Base-by-base conservation (phyloP, 345 rosid species). In the Geranium rotundifolium region DNA sequence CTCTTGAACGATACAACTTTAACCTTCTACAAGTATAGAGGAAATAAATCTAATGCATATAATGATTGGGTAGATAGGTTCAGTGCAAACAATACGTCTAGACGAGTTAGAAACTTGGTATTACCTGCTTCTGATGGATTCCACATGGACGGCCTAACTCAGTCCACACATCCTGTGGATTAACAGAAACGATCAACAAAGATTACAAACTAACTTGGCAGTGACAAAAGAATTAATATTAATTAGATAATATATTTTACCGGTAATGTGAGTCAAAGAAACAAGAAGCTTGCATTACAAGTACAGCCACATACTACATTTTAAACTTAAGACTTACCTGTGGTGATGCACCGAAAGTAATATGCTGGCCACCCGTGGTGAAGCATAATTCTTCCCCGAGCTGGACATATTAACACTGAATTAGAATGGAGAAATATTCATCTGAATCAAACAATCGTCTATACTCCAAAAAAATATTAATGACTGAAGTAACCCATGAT, bases 131-230 rank as follows among this genome's bases (percentile, higher is more conserved):
- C 63, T 91, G 96, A 73, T 93, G 92, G 69, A 93, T 86, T 65
- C 97, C 99, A 75, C 97, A 90, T 31, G 99, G 99, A 64, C 96
- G 89, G 57, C 97, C 99, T 77, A 93, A 65, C 68, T 93, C 99
- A 67, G 91, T 88, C 97, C 99, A 93, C 56, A 93, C 83, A 81
- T 93, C 99, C 97, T 93, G 81, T 77, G 78, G 17, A 72, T 9
- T 6, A 60, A 54, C 62, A 56, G 52, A 57, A 66, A 65, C 60
- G 39, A 17, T 34, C 37, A 7, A 17, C 14, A 19, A 65, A 7
- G 27, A 57, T 20, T 5, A 57, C 3, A 9, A 29, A 17, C 30
- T 1, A 29, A 14, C 17, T 18, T 18, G 39, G 14, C 5, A 13
- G 37, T 63, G 56, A 46, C 61, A 46, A 46, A 12, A 46, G 16